phyloP scores from a whole-genome alignment of 1,284 basidiomycete genomes.

The Pisolithus thermaeus region DNA sequence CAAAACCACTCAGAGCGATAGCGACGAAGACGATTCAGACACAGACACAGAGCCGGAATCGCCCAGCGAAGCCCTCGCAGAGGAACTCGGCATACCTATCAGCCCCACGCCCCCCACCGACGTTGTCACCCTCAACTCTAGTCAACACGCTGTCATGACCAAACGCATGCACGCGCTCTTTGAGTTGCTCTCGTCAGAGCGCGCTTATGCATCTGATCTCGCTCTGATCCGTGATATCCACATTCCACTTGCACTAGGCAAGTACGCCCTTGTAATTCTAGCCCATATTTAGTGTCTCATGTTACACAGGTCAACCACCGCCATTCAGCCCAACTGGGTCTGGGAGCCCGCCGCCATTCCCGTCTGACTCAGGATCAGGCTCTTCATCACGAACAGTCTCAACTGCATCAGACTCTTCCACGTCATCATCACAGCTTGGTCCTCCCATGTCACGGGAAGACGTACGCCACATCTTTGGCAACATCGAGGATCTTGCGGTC shows the following conservation, averaged over 20 bases:
- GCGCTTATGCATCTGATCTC: slow-evolving; percentile 84
- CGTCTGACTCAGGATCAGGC: slow-evolving; percentile 18
- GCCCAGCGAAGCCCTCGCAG: slow-evolving; percentile 21
- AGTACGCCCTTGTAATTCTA: slow-evolving; percentile 13
- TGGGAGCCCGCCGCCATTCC: slow-evolving; percentile 30
- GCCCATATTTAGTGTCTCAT: slow-evolving; percentile 7
- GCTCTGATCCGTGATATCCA: slow-evolving; percentile 82
- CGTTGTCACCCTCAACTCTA: slow-evolving; percentile 7
- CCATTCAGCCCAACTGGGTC: slow-evolving; percentile 30
- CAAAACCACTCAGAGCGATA: slow-evolving; percentile 18
- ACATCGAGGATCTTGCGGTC: slow-evolving; percentile 61
- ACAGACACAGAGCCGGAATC: slow-evolving; percentile 15
- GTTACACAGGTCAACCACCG: slow-evolving; percentile 38
- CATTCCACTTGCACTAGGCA: slow-evolving; percentile 70
- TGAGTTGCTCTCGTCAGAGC: slow-evolving; percentile 81
- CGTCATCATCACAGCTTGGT: slow-evolving; percentile 32
- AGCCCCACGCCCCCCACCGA: slow-evolving; percentile 1
- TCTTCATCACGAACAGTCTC: slow-evolving; percentile 30
- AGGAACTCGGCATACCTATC: slow-evolving; percentile 9
- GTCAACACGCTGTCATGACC: slow-evolving; percentile 33
- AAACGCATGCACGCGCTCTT: slow-evolving; percentile 82
- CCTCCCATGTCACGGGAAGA: slow-evolving; percentile 70
- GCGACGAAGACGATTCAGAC: slow-evolving; percentile 23
- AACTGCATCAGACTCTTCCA: slow-evolving; percentile 36
- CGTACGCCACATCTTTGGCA: slow-evolving; percentile 60